A percentile compares a stretch with the other conserved stretches of the same genome.
These are phyloP conservation scores for Rhizophagus clarus DNA, from an alignment of 192 early-diverging fungal species.

Conservation along the genomic window DNA sequence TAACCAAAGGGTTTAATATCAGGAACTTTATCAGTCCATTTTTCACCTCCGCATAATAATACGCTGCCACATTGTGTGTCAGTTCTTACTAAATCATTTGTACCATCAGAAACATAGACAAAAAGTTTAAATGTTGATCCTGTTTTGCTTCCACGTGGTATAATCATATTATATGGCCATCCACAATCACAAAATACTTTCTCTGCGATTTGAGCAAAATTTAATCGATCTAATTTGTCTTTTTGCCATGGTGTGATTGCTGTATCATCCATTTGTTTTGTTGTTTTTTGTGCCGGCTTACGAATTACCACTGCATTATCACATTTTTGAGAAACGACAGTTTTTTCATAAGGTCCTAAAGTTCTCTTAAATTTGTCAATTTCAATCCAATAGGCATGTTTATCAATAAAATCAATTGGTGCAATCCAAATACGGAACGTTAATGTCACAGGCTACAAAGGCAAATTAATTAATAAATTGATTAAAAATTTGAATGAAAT, in stretches of 20 bases:
- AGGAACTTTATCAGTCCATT: conserved; percentile 14
- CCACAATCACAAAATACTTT: conserved; percentile 4
- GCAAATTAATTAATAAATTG: background rate
- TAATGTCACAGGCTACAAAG: background rate
- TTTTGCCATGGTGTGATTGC: background rate
- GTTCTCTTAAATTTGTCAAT: conserved; percentile 2
- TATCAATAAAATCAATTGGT: background rate
- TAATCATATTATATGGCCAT: conserved; percentile 19
- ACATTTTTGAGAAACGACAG: background rate
- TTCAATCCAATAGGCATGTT: background rate
- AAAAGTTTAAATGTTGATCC: conserved; percentile 14
- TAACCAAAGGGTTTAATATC: conserved; percentile 11
- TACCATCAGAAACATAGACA: conserved; percentile 3
- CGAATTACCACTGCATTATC: background rate
- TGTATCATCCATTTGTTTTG: background rate
- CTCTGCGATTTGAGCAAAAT: background rate
- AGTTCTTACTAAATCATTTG: conserved; percentile 2
- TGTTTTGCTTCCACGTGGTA: conserved; percentile 3
- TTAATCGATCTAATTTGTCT: background rate
- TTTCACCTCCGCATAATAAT: background rate
- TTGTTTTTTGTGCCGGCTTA: conserved; percentile 9
- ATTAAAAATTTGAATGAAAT: background rate
- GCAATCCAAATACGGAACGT: conserved; percentile 4
- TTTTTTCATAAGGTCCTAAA: conserved; percentile 10
- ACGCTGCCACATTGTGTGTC: background rate